Evolutionary conservation across 257 asterid genomes (phyloP), one percentile per base, ranked within the genome.

Genomic region (Fraxinus excelsior): DNA sequence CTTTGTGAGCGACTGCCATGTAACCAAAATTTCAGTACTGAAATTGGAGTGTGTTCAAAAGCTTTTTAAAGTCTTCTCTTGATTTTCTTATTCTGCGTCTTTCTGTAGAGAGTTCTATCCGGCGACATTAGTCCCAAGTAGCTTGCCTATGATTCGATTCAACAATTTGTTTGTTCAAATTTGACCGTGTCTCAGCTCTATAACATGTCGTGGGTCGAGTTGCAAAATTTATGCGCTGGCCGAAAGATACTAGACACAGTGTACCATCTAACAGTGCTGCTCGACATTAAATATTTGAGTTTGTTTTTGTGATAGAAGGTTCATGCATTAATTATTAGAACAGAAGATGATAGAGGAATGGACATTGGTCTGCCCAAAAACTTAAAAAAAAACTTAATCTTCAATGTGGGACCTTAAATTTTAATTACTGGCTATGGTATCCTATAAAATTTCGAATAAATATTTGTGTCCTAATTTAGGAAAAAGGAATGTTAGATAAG

Each of bases 221-320:
- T 1, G 44, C 44, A 38, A 38, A 38, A 8, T 9, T 38, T 8
- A 1, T 51, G 7, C 8, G 23, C 7, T 51, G 23, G 25, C 2
- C 3, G 62, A 51, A 51, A 51, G 62, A 5, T 51, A 51, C 62
- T 19, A 51, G 9, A 51, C 62, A 19, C 0, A 4, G 2, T 1
- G 10, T 51, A 19, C 16, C 1, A 16, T 49, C 5, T 49, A 16
- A 80, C 40, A 35, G 40, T 0, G 40, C 8, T 35, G 40, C 40
- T 35, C 40, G 40, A 35, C 83, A 84, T 81, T 84, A 66, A 84
- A 75, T 74, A 56, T 46, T 28, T 25, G 69, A 64, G 75, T 60
- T 81, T 72, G 68, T 23, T 67, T 84, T 73, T 82, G 83, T 81
- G 87, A 84, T 71, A 68, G 81, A 84, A 78, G 75, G 25, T 81